Evolutionary conservation across 1,284 basidiomycete genomes (phyloP).

Genomic region (Cryptococcus wingfieldii): DNA sequence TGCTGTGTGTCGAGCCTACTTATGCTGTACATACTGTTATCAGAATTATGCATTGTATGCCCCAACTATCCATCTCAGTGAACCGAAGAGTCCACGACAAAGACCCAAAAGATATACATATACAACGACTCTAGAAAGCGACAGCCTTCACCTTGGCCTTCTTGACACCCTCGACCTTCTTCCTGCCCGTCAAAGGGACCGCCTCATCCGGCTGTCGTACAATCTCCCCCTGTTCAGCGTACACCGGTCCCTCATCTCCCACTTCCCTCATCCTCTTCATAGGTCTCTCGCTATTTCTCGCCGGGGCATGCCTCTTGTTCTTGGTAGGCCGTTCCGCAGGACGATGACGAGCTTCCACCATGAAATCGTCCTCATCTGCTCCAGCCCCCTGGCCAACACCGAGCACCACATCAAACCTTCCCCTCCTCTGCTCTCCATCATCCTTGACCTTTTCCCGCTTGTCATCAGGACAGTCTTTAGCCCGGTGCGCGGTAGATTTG

Average conservation of each 20-base stretch:
- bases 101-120: neutral
- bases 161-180: neutral
- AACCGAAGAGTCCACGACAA: neutral
- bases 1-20: too few species aligned
- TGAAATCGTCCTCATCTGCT: conserved; percentile 91
- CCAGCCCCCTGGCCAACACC: conserved; percentile 53
- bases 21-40: too few species aligned
- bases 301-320: conserved; percentile 31
- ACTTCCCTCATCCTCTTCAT: conserved; percentile 20
- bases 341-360: conserved; percentile 64
- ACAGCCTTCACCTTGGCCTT: conserved; percentile 31
- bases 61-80: too few species aligned
- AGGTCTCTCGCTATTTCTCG: conserved; percentile 36
- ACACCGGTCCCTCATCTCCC: conserved; percentile 6
- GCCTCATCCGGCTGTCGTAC: neutral
- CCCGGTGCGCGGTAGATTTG: conserved; percentile 75
- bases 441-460: conserved; percentile 46
- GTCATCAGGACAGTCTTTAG: conserved; percentile 65
- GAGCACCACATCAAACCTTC: conserved; percentile 59
- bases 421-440: conserved; percentile 52
- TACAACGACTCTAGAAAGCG: conserved; percentile 16
- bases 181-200: conserved; percentile 12
- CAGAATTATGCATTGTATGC: too few species aligned
- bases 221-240: conserved; percentile 1
- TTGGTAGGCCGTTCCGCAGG: conserved; percentile 31